Base-by-base conservation (phyloP, 768 basidiomycete genomes). In the Termitomyces sp. region DNA sequence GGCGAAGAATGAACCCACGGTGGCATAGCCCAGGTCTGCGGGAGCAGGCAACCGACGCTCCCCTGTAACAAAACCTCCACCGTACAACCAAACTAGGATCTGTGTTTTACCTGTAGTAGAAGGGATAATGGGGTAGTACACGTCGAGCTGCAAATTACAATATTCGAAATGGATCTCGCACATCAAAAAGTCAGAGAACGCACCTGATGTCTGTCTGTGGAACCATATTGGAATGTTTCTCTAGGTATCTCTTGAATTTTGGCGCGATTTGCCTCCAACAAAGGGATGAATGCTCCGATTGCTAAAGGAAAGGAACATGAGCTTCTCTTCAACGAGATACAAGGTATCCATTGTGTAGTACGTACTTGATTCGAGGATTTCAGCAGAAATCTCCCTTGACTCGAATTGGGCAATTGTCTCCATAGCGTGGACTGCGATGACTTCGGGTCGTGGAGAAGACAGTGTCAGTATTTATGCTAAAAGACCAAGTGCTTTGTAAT, bases 61-160 rank as follows among this genome's bases (percentile, higher is more conserved):
- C 1, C 88, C 88, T 0, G 70, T 68, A 62, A 73, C 73, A 67
- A 87, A 88, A 3, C 88, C 86, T 2, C 89, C 89, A 1, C 89
- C 89, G 62, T 91, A 90, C 45, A 84, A 62, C 71, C 82, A 89
- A 70, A 90, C 81, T 28, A 90, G 72, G 22, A 89, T 74, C 0
- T 85, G 84, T 0, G 79, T 73, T 56, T 71, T 73, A 57, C 69
- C 68, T 11, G 32, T 46, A 15, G 35, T n/a, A 7, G 68, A 66
- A 12, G 67, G 60, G 6, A 69, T 53, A 3, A 69, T 57, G 0
- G 85, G 88, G 66, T 86, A 89, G 69, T 89, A 91, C 0, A 89
- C 75, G 65, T 90, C 89, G 36, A 90, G 79, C 87, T 90, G 62
- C 13, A 28, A 3, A 15, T 22, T 7, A 7, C 9, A 51, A 4